Percentiles rank a stretch among this genome's conserved stretches.
Evolutionary conservation across 2,329 filamentous ascomycete genomes (phyloP).

Genomic region (Mariannaea sp.): DNA sequence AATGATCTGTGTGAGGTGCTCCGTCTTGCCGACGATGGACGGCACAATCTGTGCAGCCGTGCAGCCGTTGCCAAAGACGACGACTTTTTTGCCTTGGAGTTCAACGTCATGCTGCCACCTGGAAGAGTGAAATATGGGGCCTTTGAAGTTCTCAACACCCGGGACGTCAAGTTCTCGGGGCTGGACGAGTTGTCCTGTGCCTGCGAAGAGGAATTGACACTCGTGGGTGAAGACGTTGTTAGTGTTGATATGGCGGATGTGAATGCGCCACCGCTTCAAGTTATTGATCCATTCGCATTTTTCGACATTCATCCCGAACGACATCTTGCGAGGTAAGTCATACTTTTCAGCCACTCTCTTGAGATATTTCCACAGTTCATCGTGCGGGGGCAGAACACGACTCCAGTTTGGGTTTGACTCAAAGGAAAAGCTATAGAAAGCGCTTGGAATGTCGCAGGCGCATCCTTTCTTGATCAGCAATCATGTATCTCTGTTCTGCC

Average conservation of each 20-base stretch:
- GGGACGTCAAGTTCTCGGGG: slow-evolving; percentile 49
- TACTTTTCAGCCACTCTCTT: slow-evolving; percentile 55
- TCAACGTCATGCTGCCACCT: slow-evolving; percentile 58
- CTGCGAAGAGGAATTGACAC: slow-evolving; percentile 47
- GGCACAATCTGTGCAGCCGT: slow-evolving; percentile 60
- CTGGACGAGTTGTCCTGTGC: slow-evolving; percentile 41
- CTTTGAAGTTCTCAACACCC: slow-evolving; percentile 56
- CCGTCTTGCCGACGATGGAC: slow-evolving; percentile 44
- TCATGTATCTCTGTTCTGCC: not conserved
- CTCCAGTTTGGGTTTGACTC: slow-evolving; percentile 65
- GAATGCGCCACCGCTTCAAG: slow-evolving; percentile 43
- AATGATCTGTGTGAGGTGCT: slow-evolving; percentile 48
- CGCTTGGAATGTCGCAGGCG: slow-evolving; percentile 63
- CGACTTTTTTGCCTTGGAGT: slow-evolving; percentile 53
- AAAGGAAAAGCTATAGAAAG: slow-evolving; percentile 66
- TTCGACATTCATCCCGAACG: slow-evolving; percentile 45
- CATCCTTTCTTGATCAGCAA: slow-evolving; percentile 31
- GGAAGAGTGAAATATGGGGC: slow-evolving; percentile 59
- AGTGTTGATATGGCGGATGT: slow-evolving; percentile 34
- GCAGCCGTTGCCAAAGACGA: slow-evolving; percentile 61
- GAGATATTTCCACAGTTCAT: slow-evolving; percentile 63
- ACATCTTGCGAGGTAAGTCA: slow-evolving; percentile 46
- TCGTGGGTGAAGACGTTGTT: slow-evolving; percentile 41
- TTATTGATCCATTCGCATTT: slow-evolving; percentile 47
- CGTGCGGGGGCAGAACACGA: slow-evolving; percentile 58